A percentile compares a stretch with the other conserved stretches of the same genome.
Conservation (phyloP, 176 grass and related monocot species). For the Avena sativa region DNA sequence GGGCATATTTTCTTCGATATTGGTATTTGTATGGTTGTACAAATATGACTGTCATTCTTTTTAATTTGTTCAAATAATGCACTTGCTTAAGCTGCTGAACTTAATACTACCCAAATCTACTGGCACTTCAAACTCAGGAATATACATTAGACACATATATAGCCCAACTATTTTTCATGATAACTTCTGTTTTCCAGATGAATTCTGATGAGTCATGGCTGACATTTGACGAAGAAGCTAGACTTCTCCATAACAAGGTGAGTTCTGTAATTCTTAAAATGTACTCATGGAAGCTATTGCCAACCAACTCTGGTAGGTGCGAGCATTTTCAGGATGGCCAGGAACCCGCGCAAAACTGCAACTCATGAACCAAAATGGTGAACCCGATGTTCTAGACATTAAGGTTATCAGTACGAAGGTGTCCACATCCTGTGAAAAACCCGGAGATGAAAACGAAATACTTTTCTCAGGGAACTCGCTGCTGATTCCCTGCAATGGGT, state of each 20-base stretch:
- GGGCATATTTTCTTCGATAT: not conserved
- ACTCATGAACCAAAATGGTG: slow-evolving; percentile 61
- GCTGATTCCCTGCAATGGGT: slow-evolving; percentile 70
- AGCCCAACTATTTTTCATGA: not conserved
- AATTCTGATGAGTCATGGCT: slow-evolving; percentile 85
- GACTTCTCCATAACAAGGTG: slow-evolving; percentile 92
- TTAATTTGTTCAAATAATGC: not conserved
- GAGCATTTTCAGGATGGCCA: slow-evolving; percentile 96
- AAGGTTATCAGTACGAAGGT: slow-evolving; percentile 83
- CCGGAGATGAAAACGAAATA: slow-evolving; percentile 58
- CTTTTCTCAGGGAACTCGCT: slow-evolving; percentile 71
- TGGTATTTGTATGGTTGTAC: not conserved
- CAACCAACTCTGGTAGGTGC: slow-evolving; percentile 74
- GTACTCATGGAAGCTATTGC: slow-evolving; percentile 46
- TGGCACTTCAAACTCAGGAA: slow-evolving; percentile 9
- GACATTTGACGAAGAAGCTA: slow-evolving; percentile 82
- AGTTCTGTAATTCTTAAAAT: slow-evolving; percentile 36
- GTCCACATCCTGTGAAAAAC: slow-evolving; percentile 47
- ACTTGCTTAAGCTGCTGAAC: slow-evolving; percentile 15
- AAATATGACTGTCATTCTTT: slow-evolving; percentile 4
- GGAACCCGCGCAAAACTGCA: slow-evolving; percentile 76
- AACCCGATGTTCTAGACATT: slow-evolving; percentile 58
- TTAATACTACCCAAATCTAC: not conserved
- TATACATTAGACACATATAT: not conserved
- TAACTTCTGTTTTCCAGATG: slow-evolving; percentile 57